A percentile compares a stretch with the other conserved stretches of the same genome.
These are phyloP conservation scores for Lyophyllum shimeji DNA, from an alignment of 768 basidiomycete species.

Conservation along the genomic window DNA sequence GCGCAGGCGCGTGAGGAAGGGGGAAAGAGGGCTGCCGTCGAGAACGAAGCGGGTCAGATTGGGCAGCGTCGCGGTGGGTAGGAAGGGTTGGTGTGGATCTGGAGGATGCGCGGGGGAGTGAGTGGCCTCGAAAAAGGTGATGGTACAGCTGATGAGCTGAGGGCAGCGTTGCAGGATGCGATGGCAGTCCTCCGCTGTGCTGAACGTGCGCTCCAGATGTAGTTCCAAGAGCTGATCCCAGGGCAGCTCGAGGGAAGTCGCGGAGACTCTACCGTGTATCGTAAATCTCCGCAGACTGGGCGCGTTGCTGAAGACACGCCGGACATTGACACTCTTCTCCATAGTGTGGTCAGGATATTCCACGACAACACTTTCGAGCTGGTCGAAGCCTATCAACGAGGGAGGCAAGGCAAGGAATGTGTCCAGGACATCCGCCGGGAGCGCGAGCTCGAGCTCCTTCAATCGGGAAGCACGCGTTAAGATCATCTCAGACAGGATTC, in stretches of 20 bases:
- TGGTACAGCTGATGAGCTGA: not conserved
- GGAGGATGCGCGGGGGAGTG: not conserved
- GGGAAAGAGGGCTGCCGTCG: not conserved
- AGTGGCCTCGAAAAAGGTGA: not conserved
- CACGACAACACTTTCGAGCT: not conserved
- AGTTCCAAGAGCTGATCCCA: conserved; percentile 1
- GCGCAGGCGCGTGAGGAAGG: not conserved
- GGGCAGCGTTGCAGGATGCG: not conserved
- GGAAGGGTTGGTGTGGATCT: not conserved
- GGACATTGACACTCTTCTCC: not conserved
- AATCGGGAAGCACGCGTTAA: not conserved
- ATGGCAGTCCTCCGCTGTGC: not conserved
- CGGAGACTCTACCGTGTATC: not conserved
- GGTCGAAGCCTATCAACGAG: not conserved
- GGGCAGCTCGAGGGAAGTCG: conserved; percentile 1
- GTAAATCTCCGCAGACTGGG: not conserved
- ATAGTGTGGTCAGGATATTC: not conserved
- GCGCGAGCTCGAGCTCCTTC: not conserved
- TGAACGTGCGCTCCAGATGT: not conserved
- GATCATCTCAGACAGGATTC: not conserved
- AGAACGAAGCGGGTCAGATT: not conserved
- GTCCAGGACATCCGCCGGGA: not conserved
- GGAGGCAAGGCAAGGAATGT: not conserved
- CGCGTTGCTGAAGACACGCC: not conserved
- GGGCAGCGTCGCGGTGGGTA: not conserved